Evolutionary conservation across 1,284 basidiomycete species (phyloP), one percentile per base, ranked within the genome.

Genomic region (Ustilago tritici): DNA sequence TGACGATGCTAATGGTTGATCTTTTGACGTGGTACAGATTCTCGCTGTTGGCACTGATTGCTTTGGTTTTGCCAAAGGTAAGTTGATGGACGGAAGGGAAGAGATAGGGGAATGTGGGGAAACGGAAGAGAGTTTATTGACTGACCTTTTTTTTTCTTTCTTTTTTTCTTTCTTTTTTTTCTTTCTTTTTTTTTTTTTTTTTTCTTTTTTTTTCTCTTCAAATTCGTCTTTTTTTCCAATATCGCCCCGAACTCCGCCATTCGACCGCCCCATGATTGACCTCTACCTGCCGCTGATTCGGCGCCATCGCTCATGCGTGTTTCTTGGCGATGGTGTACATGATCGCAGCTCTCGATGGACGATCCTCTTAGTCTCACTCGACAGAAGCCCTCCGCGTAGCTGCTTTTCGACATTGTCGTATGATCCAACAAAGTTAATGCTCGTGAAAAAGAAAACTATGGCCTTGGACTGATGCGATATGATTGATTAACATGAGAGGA

Each of bases 61-160:
- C 75, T 14, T 40, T 77, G 56, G 36, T 73, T 38, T 23, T 77
- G 6, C 75, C 75, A 34, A 76, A 73, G 70, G 75, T 77, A 56
- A 59, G 66, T 71, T 31, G n/a, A 11, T 15, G 32, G 43, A 54
- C 4, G 56, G 6, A 23, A 34, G 52, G 15, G 8, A 8, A 19
- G 11, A 50, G 36, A 38, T 4, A 15, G 28, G 38, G 28, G 38
- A 23, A 19, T 59, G 46, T 19, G 57, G n/a, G 23, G 17, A 6
- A 57, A 17, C 12, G 32, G 56, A 12, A 34, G 32, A 40, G 1
- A 17, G 53, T 36, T 38, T 28, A 8, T 40, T 10, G 14, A 36
- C 38, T 41, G n/a, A 43, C 38, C 50, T 7, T 31, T 3, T 0
- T 28, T 46, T 46, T 46, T n/a, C n/a, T n/a, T n/a, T n/a, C n/a